Evolutionary conservation across 225 moss, liverwort and hornwort genomes (phyloP), one percentile per base, ranked within the genome.

Genomic region (Ulota crispa): DNA sequence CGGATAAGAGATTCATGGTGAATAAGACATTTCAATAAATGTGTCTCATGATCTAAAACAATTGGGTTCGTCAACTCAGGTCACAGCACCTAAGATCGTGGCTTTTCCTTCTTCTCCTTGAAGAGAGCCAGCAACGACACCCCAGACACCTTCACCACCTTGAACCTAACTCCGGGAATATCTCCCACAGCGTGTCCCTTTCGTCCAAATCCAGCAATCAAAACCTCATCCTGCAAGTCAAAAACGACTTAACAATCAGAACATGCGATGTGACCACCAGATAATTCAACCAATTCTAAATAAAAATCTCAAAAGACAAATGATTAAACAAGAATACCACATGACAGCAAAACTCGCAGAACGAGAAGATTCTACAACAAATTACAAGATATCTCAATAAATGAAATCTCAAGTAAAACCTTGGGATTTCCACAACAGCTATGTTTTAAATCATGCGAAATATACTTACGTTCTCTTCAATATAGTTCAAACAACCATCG

Each of bases 71-170:
- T 68, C 79, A 67, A 76, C 68, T 62, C 76, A 67, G 34, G 61
- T 68, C 54, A 63, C 8, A 24, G 39, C 77, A 69, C 69, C 87
- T 95, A 95, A 78, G 95, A 95, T 77, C 94, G 86, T 72, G 95
- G 95, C 91, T 95, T 95, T 73, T 95, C 94, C 91, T 95, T 94
- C 88, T 95, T 95, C 85, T 95, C 94, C 88, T 95, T 95, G 86
- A 93, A 95, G 70, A 95, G 92, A 60, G 95, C 95, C 57, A 95
- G 89, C 77, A 94, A 78, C 64, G 92, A 95, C 28, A 95, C 95
- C 74, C 95, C 95, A 13, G 94, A 95, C 9, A 93, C 94, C 86
- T 94, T 94, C 84, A 96, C 96, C 50, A 96, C 96, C 84, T 96
- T 96, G 76, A 96, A 96, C 77, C 96, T 78, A 11, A 96, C 94